Conservation (phyloP, 2,329 filamentous ascomycete genomes). For the Penicillium sp. region DNA sequence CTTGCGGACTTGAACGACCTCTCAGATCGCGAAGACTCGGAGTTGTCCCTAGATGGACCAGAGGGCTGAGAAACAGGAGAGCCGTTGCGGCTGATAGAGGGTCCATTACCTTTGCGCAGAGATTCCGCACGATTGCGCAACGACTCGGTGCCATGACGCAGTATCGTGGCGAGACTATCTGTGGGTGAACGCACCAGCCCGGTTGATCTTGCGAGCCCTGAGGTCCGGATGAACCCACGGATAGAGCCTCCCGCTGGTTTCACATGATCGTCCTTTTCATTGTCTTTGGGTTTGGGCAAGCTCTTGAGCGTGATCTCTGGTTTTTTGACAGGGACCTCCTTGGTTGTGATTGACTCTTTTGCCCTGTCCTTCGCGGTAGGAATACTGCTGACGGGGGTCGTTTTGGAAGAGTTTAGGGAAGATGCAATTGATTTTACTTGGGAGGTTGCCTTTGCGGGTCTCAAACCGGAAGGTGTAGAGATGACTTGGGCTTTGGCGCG, state of each 20-base stretch:
- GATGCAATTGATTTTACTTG: conserved; percentile 23
- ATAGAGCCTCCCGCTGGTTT: conserved; percentile 24
- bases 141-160: conserved; percentile 23
- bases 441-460: conserved; percentile 24
- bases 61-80: conserved; percentile 12
- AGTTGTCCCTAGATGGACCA: conserved; percentile 20
- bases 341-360: conserved; percentile 2
- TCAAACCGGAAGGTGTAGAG: conserved; percentile 27
- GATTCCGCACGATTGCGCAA: conserved; percentile 22
- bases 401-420: conserved; percentile 22
- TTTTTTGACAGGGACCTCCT: neutral
- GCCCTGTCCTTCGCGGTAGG: conserved; percentile 11
- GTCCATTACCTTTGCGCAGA: conserved; percentile 18
- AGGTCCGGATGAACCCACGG: conserved; percentile 40
- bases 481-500: conserved; percentile 26
- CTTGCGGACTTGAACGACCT: conserved; percentile 18
- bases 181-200: conserved; percentile 28
- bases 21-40: conserved; percentile 22
- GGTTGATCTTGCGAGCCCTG: conserved; percentile 28
- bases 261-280: conserved; percentile 2
- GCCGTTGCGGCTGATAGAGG: conserved; percentile 15
- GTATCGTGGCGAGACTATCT: conserved; percentile 23
- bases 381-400: conserved; percentile 12
- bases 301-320: neutral
- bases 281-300: neutral